Evolutionary conservation across 192 early-diverging fungal genomes (phyloP).

Genomic region (Umbelopsis sp.): DNA sequence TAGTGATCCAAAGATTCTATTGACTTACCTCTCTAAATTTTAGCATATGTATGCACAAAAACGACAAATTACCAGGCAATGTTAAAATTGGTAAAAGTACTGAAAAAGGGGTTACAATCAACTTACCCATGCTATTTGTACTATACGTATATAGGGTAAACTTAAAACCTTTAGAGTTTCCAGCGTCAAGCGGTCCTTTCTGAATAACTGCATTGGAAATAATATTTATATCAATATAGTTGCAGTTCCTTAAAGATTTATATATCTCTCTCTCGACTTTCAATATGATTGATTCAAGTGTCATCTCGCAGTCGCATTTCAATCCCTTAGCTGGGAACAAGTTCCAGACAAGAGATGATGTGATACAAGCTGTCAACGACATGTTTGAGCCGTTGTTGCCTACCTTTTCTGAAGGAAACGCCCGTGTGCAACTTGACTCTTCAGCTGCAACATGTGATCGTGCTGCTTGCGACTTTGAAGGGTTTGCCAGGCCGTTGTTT

Average conservation of each 20-base stretch:
- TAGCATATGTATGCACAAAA: too few relatives aligned
- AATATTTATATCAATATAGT: background rate
- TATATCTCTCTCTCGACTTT: background rate
- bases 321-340: conserved; percentile 14
- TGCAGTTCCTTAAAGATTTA: background rate
- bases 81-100: conserved; percentile 1
- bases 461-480: conserved; percentile 9
- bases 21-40: too few relatives aligned
- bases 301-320: background rate
- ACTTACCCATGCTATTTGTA: background rate
- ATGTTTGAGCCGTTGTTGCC: background rate
- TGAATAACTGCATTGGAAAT: background rate
- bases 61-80: background rate
- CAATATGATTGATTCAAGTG: conserved; percentile 18
- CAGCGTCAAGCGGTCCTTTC: too few relatives aligned
- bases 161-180: too few relatives aligned
- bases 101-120: background rate
- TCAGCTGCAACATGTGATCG: background rate
- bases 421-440: background rate
- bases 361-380: conserved; percentile 6
- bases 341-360: conserved; percentile 14
- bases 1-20: too few relatives aligned
- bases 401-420: conserved; percentile 2
- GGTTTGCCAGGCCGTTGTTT: conserved; percentile 13
- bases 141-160: background rate